Percentiles rank a stretch among this genome's conserved stretches.
Conservation (phyloP, 2,329 filamentous ascomycete species). For the Xylariaceae sp. region DNA sequence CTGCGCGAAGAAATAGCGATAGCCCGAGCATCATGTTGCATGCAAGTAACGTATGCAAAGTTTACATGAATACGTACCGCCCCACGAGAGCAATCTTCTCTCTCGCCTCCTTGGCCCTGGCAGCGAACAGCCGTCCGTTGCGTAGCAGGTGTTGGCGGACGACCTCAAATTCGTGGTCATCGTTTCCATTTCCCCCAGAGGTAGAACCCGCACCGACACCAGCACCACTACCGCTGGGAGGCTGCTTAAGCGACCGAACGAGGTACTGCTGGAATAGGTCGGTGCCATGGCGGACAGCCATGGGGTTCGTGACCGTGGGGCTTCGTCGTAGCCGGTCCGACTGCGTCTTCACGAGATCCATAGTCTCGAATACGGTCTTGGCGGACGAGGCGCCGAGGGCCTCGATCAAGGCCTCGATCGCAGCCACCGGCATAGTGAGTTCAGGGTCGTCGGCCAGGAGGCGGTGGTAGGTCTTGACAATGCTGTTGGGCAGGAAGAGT, state of each 20-base stretch:
- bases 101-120: constrained; percentile 82
- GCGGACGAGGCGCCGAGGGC: constrained; percentile 80
- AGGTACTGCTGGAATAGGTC: constrained; percentile 96
- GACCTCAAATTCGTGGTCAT: constrained; percentile 73
- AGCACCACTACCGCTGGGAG: constrained; percentile 43
- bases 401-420: constrained; percentile 88
- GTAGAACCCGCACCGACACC: constrained; percentile 31
- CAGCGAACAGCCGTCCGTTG: constrained; percentile 86
- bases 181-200: constrained; percentile 38
- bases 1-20: neutral
- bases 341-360: constrained; percentile 80
- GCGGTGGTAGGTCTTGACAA: constrained; percentile 60
- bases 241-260: constrained; percentile 72
- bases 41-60: too few relatives aligned
- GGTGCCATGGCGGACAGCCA: constrained; percentile 90
- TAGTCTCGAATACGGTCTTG: constrained; percentile 90
- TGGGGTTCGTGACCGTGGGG: constrained; percentile 80
- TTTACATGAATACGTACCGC: constrained; percentile 18
- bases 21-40: too few relatives aligned
- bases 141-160: constrained; percentile 82
- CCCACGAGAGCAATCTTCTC: constrained; percentile 83
- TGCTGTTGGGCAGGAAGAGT: constrained; percentile 45
- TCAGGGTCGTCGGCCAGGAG: constrained; percentile 73
- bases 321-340: constrained; percentile 72
- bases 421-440: constrained; percentile 93